Conservation (phyloP, 2,329 filamentous ascomycete species). For the Metarhizium robertsii region DNA sequence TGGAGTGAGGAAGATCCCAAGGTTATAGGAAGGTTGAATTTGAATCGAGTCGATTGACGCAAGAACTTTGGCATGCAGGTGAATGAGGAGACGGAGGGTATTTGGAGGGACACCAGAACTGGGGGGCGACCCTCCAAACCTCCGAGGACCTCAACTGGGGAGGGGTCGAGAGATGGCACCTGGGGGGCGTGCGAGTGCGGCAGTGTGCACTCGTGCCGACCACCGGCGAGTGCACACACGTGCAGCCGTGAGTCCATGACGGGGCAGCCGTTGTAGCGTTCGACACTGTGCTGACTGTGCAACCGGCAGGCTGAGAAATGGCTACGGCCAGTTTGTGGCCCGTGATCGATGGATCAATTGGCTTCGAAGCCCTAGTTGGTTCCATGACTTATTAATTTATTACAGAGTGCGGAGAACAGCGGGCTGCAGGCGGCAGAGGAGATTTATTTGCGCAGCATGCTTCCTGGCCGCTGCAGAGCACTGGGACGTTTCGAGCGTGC, state of each 20-base stretch:
- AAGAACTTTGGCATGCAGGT: not conserved
- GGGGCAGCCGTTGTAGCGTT: too few relatives aligned
- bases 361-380: not conserved
- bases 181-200: not conserved
- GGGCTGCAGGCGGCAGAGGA: too few relatives aligned
- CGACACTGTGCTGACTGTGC: not conserved
- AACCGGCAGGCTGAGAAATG: not conserved
- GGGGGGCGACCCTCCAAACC: not conserved
- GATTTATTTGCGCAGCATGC: too few relatives aligned
- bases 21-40: not conserved
- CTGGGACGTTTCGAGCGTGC: too few relatives aligned
- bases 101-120: not conserved
- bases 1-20: not conserved
- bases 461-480: too few relatives aligned
- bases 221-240: not conserved
- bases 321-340: not conserved
- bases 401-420: too few relatives aligned
- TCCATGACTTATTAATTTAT: too few relatives aligned
- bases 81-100: slow-evolving; percentile 1
- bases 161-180: not conserved
- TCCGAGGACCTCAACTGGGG: too few relatives aligned
- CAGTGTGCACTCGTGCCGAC: not conserved
- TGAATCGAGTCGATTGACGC: not conserved
- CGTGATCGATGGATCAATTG: not conserved
- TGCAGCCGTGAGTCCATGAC: not conserved